Evolutionary conservation across 1,139 yeast species (phyloP).

Genomic region (Protomyces lactucae-debilis): DNA sequence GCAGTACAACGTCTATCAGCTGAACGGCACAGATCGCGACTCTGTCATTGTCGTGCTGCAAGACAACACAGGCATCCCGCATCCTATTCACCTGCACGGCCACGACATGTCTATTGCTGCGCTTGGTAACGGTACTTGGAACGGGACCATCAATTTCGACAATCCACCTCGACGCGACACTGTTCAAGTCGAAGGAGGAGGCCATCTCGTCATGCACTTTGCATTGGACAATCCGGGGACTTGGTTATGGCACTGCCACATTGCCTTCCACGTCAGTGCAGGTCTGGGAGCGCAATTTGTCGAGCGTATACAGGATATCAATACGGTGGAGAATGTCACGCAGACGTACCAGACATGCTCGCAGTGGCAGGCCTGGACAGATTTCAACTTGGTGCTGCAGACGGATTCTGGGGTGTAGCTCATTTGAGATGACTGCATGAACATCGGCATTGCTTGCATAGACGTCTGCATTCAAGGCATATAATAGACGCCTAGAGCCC

Average conservation of each 20-base stretch:
- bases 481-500: too few relatives aligned
- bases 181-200: conserved; percentile 55
- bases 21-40: background rate
- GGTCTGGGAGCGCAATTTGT: background rate
- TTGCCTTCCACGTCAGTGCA: background rate
- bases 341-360: background rate
- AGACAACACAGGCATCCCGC: conserved; percentile 37
- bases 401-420: background rate
- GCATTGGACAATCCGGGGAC: conserved; percentile 75
- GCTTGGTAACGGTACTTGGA: conserved; percentile 54
- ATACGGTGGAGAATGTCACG: background rate
- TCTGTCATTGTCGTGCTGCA: background rate
- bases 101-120: conserved; percentile 51
- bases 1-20: background rate
- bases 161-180: conserved; percentile 63
- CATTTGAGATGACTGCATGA: too few relatives aligned
- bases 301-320: background rate
- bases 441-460: too few relatives aligned
- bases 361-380: background rate
- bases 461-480: too few relatives aligned
- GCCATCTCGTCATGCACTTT: conserved; percentile 57
- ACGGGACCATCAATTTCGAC: conserved; percentile 53
- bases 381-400: background rate
- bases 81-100: conserved; percentile 57
- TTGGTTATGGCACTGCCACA: conserved; percentile 53